These are phyloP conservation scores for Ophiostoma sp. DNA, from an alignment of 2,329 filamentous ascomycete species.

Conservation along the genomic window DNA sequence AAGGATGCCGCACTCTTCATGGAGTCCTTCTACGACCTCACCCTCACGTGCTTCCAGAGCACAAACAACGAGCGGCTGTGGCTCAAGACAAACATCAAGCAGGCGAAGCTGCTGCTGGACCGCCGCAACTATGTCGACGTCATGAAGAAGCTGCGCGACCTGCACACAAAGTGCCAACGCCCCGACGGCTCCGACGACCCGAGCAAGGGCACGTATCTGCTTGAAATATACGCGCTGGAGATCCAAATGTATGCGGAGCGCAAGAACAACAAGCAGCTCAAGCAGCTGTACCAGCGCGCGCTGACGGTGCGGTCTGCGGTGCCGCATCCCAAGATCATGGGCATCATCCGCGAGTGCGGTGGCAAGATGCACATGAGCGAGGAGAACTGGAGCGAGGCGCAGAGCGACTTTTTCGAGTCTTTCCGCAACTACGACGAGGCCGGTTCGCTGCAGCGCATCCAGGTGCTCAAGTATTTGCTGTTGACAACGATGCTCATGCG, in stretches of 20 bases:
- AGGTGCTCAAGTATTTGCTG: conserved; percentile 94
- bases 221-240: conserved; percentile 93
- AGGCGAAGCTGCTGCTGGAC: conserved; percentile 84
- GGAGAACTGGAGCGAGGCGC: conserved; percentile 97
- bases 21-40: conserved; percentile 92
- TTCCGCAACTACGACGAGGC: conserved; percentile 99
- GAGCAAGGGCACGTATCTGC: conserved; percentile 90
- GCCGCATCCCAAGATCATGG: conserved; percentile 97
- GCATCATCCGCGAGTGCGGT: conserved; percentile 95
- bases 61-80: conserved; percentile 96
- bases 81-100: conserved; percentile 97
- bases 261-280: conserved; percentile 94
- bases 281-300: conserved; percentile 84
- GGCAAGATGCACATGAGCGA: conserved; percentile 99
- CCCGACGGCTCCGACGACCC: conserved; percentile 85
- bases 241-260: conserved; percentile 99
- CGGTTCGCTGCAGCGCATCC: conserved; percentile 89
- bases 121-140: conserved; percentile 80
- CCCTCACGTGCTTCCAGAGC: conserved; percentile 88
- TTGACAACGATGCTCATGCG: conserved; percentile 98
- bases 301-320: conserved; percentile 93
- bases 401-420: conserved; percentile 96
- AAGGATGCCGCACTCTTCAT: conserved; percentile 72
- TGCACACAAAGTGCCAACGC: conserved; percentile 82
- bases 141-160: conserved; percentile 75